These are phyloP conservation scores for Colletotrichum endophyticum DNA, from an alignment of 2,329 filamentous ascomycete species.

Conservation along the genomic window DNA sequence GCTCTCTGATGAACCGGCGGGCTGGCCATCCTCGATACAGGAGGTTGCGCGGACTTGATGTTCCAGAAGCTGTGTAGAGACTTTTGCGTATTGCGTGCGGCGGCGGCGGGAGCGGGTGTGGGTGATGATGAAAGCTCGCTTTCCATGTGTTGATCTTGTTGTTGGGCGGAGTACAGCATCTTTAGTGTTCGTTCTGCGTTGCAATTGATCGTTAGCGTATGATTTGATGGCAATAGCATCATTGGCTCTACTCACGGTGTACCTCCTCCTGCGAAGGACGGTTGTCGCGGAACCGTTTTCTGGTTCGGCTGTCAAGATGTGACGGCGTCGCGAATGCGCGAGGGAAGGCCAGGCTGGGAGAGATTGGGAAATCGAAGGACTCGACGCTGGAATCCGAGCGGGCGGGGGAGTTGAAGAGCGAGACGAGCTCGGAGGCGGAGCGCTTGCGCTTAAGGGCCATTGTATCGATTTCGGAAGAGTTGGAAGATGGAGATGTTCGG, in stretches of 20 bases:
- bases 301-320: conserved; percentile 60
- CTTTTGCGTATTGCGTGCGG: conserved; percentile 40
- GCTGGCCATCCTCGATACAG: conserved; percentile 27
- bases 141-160: conserved; percentile 25
- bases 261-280: conserved; percentile 61
- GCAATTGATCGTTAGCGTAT: not conserved
- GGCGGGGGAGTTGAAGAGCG: conserved; percentile 45
- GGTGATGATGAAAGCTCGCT: conserved; percentile 20
- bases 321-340: conserved; percentile 37
- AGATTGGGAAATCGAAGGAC: conserved; percentile 34
- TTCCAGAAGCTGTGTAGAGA: conserved; percentile 68
- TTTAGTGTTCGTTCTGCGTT: conserved; percentile 59
- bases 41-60: conserved; percentile 46
- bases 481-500: not conserved
- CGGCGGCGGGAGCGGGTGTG: conserved; percentile 9
- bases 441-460: conserved; percentile 70
- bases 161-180: conserved; percentile 63
- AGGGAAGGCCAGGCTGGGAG: conserved; percentile 30
- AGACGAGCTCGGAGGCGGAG: conserved; percentile 59
- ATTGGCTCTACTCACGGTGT: conserved; percentile 50
- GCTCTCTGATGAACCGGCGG: conserved; percentile 67
- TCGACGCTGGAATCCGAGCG: conserved; percentile 35
- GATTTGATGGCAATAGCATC: not conserved
- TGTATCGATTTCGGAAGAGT: not conserved
- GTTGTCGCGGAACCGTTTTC: conserved; percentile 65